phyloP scores from a whole-genome alignment of 2,329 filamentous ascomycete genomes.

The Triangularia setosa region DNA sequence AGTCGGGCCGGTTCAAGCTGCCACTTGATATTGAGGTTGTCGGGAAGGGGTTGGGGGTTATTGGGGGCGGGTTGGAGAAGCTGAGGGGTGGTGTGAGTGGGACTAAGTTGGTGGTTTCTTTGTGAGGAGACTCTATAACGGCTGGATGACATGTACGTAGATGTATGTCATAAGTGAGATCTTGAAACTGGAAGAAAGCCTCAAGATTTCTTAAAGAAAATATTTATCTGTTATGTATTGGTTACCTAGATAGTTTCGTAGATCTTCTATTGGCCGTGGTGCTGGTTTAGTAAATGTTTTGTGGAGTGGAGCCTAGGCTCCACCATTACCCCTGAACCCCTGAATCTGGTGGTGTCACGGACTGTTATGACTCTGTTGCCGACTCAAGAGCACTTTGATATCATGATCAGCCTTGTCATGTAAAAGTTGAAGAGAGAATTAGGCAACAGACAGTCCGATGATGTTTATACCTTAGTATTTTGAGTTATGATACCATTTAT shows the following conservation, averaged over 20 bases:
- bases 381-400: too few relatives aligned
- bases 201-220: too few relatives aligned
- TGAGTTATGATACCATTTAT: too few relatives aligned
- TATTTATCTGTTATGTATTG: too few relatives aligned
- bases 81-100: conserved; percentile 30
- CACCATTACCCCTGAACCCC: not conserved
- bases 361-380: too few relatives aligned
- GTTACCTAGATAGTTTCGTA: too few relatives aligned
- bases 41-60: conserved; percentile 26
- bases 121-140: not conserved
- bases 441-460: too few relatives aligned
- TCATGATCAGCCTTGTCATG: not conserved
- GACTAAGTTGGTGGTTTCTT: conserved; percentile 28
- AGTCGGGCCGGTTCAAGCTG: conserved; percentile 27
- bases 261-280: too few relatives aligned
- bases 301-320: not conserved
- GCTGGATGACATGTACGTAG: too few relatives aligned
- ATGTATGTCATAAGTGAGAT: too few relatives aligned
- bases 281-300: not conserved
- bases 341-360: not conserved
- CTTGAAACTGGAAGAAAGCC: too few relatives aligned
- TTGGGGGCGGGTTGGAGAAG: conserved; percentile 27
- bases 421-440: not conserved
- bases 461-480: too few relatives aligned
- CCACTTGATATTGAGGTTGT: conserved; percentile 29